Conservation (phyloP, 2,329 filamentous ascomycete species). For the Colletotrichum sojae region DNA sequence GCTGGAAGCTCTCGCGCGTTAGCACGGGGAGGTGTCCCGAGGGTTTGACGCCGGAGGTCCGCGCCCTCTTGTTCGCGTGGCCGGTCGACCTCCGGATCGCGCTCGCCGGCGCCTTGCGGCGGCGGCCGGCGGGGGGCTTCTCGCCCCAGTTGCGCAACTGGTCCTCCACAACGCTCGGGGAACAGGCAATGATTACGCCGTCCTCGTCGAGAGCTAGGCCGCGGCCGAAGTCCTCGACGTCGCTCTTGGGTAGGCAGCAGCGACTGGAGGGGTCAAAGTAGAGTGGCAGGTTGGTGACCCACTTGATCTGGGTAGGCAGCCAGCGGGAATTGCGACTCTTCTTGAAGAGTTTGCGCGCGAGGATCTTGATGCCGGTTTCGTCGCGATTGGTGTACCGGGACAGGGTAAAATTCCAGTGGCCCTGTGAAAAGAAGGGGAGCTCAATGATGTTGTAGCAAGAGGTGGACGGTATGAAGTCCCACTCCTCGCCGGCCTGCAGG, state of each 20-base stretch:
- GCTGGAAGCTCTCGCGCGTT: too few species aligned
- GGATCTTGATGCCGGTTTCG: neutral
- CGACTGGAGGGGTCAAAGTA: neutral
- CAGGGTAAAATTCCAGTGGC: too few species aligned
- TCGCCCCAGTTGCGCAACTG: neutral
- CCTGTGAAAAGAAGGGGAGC: neutral
- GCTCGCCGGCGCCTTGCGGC: too few species aligned
- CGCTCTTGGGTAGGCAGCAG: neutral
- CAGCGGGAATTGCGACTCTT: neutral
- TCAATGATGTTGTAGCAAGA: neutral
- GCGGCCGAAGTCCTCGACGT: neutral
- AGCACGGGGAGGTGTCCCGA: too few species aligned
- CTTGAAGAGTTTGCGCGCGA: neutral
- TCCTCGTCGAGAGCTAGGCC: neutral
- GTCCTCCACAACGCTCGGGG: neutral
- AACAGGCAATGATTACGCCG: neutral
- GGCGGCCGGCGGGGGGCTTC: neutral
- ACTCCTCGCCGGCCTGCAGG: neutral
- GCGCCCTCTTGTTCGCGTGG: too few species aligned
- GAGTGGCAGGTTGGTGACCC: neutral
- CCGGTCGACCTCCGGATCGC: too few species aligned
- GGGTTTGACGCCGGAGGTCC: too few species aligned
- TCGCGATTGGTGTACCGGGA: neutral
- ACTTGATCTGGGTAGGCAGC: neutral
- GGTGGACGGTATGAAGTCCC: neutral